These are phyloP conservation scores for Bryoglossum gracile DNA, from an alignment of 495 filamentous ascomycete genomes.

Conservation along the genomic window DNA sequence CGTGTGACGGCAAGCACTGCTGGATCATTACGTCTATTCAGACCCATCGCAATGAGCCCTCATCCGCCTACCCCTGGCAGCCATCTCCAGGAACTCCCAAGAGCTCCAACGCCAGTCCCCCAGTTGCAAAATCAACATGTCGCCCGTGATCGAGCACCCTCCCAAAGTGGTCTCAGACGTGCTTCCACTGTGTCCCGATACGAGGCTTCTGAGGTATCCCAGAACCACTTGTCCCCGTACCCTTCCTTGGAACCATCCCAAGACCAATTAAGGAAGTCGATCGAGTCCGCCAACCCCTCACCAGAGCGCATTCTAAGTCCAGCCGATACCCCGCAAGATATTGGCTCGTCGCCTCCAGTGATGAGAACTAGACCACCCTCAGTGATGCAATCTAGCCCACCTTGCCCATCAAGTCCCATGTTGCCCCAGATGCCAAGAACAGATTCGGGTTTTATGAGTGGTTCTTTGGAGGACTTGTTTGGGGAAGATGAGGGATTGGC, in stretches of 20 bases:
- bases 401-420: conserved; percentile 61
- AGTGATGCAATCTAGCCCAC: conserved; percentile 42
- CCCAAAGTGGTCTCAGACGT: conserved; percentile 15
- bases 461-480: conserved; percentile 46
- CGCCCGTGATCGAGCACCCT: conserved; percentile 18
- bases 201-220: conserved; percentile 1
- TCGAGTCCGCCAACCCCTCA: conserved; percentile 42
- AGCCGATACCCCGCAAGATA: conserved; percentile 50
- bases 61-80: conserved; percentile 33
- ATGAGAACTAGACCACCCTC: conserved; percentile 38
- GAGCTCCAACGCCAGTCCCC: conserved; percentile 79
- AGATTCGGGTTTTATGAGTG: conserved; percentile 81
- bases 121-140: conserved; percentile 28
- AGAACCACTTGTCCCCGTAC: conserved; percentile 44
- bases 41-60: conserved; percentile 55
- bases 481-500: conserved; percentile 29
- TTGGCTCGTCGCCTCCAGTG: conserved; percentile 75
- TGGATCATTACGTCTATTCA: conserved; percentile 77
- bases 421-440: conserved; percentile 50
- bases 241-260: conserved; percentile 15
- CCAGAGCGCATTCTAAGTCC: conserved; percentile 49
- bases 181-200: conserved; percentile 13
- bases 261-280: conserved; percentile 20
- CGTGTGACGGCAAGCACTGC: conserved; percentile 81
- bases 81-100: conserved; percentile 66